phyloP scores from a whole-genome alignment of 108 stramenopile species.

The Bacterosira constricta region DNA sequence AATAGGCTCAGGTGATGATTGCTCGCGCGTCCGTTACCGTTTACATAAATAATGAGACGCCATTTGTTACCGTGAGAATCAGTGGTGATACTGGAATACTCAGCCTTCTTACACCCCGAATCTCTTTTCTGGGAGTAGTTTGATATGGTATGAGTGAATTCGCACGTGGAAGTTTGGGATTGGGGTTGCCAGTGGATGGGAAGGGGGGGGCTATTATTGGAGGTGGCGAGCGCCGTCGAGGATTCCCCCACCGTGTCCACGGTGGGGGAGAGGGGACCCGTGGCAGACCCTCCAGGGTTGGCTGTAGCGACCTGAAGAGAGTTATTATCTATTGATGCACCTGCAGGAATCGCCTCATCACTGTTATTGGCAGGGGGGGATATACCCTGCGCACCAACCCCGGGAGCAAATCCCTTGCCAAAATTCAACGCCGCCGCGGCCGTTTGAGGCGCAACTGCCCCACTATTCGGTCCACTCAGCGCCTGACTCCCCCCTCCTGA shows the following conservation, averaged over 20 bases:
- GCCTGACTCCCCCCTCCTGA: not conserved
- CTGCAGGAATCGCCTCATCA: not conserved
- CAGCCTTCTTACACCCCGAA: conserved; percentile 91
- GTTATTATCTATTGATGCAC: not conserved
- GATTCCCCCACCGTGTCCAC: not conserved
- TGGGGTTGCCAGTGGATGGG: conserved; percentile 73
- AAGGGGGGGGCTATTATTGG: conserved; percentile 4
- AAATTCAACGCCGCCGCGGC: conserved; percentile 15
- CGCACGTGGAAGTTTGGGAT: conserved; percentile 77
- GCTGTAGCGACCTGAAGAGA: not conserved
- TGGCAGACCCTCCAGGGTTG: not conserved
- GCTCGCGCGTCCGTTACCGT: conserved; percentile 86
- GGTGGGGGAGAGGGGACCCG: not conserved
- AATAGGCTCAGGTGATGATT: conserved; percentile 90
- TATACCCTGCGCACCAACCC: not conserved
- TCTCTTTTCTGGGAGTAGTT: conserved; percentile 86
- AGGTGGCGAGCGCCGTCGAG: not conserved
- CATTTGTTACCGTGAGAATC: conserved; percentile 88
- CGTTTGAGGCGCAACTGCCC: not conserved
- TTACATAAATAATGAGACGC: conserved; percentile 90
- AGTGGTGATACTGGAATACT: conserved; percentile 77
- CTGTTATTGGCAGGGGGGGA: not conserved
- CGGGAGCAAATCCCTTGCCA: conserved; percentile 12
- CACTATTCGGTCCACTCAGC: not conserved
- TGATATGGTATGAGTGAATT: conserved; percentile 86